Conservation (phyloP, 495 filamentous ascomycete species). For the Aspergillus coremiiformis region DNA sequence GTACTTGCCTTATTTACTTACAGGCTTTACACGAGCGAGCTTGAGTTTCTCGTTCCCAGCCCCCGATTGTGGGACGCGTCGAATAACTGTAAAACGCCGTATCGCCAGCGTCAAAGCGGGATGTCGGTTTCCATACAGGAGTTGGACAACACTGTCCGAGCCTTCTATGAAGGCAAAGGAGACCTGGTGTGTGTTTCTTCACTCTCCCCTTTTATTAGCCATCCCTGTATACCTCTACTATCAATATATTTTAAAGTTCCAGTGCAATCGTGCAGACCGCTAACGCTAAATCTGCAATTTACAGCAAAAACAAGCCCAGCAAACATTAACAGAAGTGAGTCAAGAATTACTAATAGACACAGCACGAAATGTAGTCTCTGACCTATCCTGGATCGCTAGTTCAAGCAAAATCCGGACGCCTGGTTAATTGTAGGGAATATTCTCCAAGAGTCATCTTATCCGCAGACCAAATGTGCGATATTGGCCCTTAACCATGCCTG, state of each 20-base stretch:
- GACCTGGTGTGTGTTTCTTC: conserved; percentile 59
- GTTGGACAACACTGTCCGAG: conserved; percentile 89
- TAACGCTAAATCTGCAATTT: conserved; percentile 2
- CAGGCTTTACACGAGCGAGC: conserved; percentile 1
- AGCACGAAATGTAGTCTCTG: background rate
- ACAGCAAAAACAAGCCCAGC: conserved; percentile 95
- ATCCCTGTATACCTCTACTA: background rate
- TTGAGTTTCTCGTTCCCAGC: conserved; percentile 1
- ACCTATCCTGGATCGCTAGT: conserved; percentile 45
- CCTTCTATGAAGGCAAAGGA: conserved; percentile 94
- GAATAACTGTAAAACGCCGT: conserved; percentile 21
- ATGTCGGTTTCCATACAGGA: conserved; percentile 78
- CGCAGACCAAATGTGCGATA: conserved; percentile 88
- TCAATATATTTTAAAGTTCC: background rate
- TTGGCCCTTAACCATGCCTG: background rate
- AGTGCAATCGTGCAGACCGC: background rate
- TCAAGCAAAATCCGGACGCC: conserved; percentile 96
- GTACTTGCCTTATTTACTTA: conserved; percentile 5
- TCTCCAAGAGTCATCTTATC: conserved; percentile 78
- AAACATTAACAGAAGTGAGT: conserved; percentile 85
- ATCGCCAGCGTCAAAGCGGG: conserved; percentile 30
- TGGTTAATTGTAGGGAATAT: conserved; percentile 97
- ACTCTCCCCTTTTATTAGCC: background rate
- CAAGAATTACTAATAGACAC: background rate
- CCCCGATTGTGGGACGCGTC: conserved; percentile 8